These are phyloP conservation scores for Wallacemonas sp. DNA, from an alignment of 208 protist species.

Conservation along the genomic window DNA sequence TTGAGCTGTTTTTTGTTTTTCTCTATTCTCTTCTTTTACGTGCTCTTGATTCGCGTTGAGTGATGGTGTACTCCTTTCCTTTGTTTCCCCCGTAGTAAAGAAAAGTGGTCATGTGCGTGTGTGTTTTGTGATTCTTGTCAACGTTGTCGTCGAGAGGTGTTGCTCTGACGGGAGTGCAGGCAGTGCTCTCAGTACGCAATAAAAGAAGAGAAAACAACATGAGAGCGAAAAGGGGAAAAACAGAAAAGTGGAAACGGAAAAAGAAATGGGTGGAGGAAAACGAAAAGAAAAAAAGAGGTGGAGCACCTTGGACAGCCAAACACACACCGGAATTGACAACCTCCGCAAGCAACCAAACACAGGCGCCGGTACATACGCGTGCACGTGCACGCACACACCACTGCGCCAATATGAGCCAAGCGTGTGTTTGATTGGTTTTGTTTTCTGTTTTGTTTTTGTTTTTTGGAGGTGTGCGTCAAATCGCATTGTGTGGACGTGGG, in stretches of 20 bases:
- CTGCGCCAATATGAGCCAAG: too few species aligned
- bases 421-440: too few species aligned
- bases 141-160: not conserved
- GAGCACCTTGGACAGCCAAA: too few species aligned
- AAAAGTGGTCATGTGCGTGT: not conserved
- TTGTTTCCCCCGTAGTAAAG: not conserved
- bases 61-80: too few species aligned
- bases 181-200: not conserved
- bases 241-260: slow-evolving; percentile 8
- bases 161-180: not conserved
- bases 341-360: too few species aligned
- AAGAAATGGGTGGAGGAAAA: slow-evolving; percentile 17
- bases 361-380: too few species aligned
- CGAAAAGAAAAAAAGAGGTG: slow-evolving; percentile 16
- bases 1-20: not conserved
- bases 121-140: slow-evolving; percentile 5
- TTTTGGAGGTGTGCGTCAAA: too few species aligned
- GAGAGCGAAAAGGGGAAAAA: not conserved
- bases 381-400: too few species aligned
- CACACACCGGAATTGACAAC: too few species aligned
- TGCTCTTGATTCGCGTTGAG: not conserved
- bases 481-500: not conserved
- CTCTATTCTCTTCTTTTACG: not conserved
- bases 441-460: too few species aligned
- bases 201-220: not conserved